These are phyloP conservation scores for Tolypocladium guangdongense DNA, from an alignment of 2,329 filamentous ascomycete species.

Conservation along the genomic window DNA sequence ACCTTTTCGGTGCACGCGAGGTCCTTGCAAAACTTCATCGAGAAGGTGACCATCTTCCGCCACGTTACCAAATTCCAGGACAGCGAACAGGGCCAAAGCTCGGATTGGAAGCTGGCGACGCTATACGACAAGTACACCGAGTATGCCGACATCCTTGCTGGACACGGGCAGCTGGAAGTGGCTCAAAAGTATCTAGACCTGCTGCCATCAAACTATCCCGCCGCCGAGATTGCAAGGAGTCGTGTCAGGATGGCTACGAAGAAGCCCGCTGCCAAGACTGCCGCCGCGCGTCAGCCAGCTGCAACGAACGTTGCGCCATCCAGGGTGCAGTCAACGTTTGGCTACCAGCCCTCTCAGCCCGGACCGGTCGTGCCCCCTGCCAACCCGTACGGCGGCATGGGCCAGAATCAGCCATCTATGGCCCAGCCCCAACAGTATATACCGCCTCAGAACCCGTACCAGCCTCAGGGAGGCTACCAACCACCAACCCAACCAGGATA, in stretches of 20 bases:
- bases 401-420: constrained; percentile 12
- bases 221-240: constrained; percentile 76
- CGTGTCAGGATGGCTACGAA: constrained; percentile 76
- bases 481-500: constrained; percentile 33
- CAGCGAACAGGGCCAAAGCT: constrained; percentile 54
- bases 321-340: constrained; percentile 28
- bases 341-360: constrained; percentile 39
- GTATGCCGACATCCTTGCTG: constrained; percentile 89
- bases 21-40: constrained; percentile 84
- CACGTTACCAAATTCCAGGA: constrained; percentile 89
- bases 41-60: constrained; percentile 96
- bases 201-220: constrained; percentile 70
- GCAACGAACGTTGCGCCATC: constrained; percentile 20
- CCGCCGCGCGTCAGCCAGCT: constrained; percentile 16
- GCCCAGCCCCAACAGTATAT: constrained; percentile 24
- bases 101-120: constrained; percentile 78
- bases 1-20: constrained; percentile 87
- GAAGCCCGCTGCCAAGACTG: constrained; percentile 20
- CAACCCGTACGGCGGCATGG: constrained; percentile 16
- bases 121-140: constrained; percentile 94
- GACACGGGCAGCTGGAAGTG: constrained; percentile 74
- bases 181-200: constrained; percentile 89
- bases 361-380: constrained; percentile 13
- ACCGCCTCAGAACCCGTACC: constrained; percentile 25
- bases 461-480: constrained; percentile 36